Base-by-base conservation (phyloP, 441 rosid species). In the Populus hybrid region DNA sequence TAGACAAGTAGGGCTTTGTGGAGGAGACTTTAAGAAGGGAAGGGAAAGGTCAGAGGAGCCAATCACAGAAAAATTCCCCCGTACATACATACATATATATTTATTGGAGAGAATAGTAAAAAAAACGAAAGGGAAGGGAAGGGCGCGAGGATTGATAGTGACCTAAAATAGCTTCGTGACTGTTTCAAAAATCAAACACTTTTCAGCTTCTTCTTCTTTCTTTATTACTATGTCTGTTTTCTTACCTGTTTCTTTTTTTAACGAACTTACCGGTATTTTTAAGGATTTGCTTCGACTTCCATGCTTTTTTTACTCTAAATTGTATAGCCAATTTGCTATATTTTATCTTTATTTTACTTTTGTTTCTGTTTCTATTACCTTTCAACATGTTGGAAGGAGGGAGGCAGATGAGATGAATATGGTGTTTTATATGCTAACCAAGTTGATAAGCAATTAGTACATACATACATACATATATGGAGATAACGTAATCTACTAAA, bases 231-330 rank as follows among this genome's bases (percentile, higher is more conserved):
- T 38, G 42, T 2, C 42, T 38, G 42, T 68, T 35, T 36, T 26
- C 72, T 71, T 74, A 67, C 59, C 68, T 69, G 40, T 69, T 57
- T 46, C 9, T n/a, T 73, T 20, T n/a, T 8, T 59, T 71, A 72
- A 78, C 81, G 54, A 81, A 80, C 75, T 79, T 79, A 79, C 84
- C 77, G 73, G 77, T 69, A 11, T 57, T 54, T 77, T 36, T 50
- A 54, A n/a, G 64, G 42, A 38, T 38, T 38, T 38, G 10, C 42
- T 38, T 8, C 10, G 42, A 8, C 42, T 8, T 38, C 42, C 42
- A 8, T 38, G 9, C 42, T 38, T 38, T 38, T 38, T 38, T 38
- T 38, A 8, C 42, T 38, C 10, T 9, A 8, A 1, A 9, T 38
- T 38, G 42, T 9, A 9, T 38, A 9, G 42, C 42, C 42, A 38